phyloP scores from a whole-genome alignment of 176 grass and related monocot genomes.

The Puccinellia tenuiflora region DNA sequence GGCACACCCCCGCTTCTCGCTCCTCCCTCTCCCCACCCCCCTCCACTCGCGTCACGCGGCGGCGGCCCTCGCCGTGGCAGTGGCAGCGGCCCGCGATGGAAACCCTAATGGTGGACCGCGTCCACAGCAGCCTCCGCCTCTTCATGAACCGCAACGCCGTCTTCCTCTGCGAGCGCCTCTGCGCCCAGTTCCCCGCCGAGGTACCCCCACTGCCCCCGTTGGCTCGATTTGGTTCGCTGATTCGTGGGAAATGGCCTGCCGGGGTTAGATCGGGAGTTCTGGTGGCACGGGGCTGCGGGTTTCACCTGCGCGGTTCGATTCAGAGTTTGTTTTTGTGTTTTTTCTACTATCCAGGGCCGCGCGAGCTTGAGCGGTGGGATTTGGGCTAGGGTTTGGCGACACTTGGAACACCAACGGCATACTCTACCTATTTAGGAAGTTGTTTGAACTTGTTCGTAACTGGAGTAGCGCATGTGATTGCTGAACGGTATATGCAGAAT shows the following conservation, averaged over 20 bases:
- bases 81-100: constrained; percentile 56
- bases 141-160: constrained; percentile 92
- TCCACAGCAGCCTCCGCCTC: constrained; percentile 72
- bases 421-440: not conserved
- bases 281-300: not conserved
- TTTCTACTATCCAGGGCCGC: not conserved
- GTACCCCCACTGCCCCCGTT: not conserved
- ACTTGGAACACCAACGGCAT: not conserved
- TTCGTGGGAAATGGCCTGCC: not conserved
- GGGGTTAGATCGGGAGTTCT: constrained; percentile 8
- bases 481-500: not conserved
- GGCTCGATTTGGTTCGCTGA: not conserved
- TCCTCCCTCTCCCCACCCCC: not conserved
- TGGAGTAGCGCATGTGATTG: not conserved
- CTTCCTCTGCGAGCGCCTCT: constrained; percentile 98
- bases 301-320: not conserved
- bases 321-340: not conserved
- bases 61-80: not conserved
- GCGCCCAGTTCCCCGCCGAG: constrained; percentile 95
- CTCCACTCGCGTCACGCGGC: not conserved
- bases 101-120: constrained; percentile 90
- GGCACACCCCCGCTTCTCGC: not conserved
- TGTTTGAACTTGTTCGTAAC: not conserved
- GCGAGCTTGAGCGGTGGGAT: constrained; percentile 1
- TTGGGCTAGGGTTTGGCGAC: not conserved